These are phyloP conservation scores for Ailanthus altissimus DNA, from an alignment of 345 rosid genomes.

Conservation along the genomic window DNA sequence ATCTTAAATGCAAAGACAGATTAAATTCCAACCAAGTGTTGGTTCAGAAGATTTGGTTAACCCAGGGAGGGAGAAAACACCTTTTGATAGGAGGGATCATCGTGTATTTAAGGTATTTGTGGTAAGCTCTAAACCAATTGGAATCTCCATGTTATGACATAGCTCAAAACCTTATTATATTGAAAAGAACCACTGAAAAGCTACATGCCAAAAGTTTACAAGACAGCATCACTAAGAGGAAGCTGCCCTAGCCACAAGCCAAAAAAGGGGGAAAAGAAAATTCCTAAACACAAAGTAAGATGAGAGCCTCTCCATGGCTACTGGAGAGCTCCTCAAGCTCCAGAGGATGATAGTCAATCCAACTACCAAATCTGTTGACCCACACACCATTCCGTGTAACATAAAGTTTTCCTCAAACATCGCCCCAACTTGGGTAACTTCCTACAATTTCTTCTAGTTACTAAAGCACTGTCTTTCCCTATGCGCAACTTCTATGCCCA, in stretches of 20 bases:
- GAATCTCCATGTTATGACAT: not conserved
- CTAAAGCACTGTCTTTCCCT: not conserved
- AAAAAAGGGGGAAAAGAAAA: too few relatives aligned
- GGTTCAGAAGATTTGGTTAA: not conserved
- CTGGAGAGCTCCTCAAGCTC: not conserved
- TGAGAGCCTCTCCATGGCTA: not conserved
- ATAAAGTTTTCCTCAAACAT: not conserved
- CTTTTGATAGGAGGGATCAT: not conserved
- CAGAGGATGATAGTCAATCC: too few relatives aligned
- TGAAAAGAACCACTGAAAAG: too few relatives aligned
- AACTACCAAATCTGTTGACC: not conserved
- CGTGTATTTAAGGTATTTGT: not conserved
- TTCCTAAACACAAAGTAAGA: not conserved
- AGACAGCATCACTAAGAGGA: not conserved
- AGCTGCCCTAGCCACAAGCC: not conserved
- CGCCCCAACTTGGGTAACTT: not conserved
- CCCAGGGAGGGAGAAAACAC: not conserved
- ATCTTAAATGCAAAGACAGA: not conserved
- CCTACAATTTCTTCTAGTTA: not conserved
- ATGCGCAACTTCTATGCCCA: not conserved
- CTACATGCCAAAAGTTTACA: not conserved
- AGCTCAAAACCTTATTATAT: not conserved
- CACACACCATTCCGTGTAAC: not conserved
- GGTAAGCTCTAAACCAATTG: not conserved
- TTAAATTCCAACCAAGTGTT: not conserved